These are phyloP conservation scores for Leccinum barrowsii DNA, from an alignment of 768 basidiomycete species.

Conservation along the genomic window DNA sequence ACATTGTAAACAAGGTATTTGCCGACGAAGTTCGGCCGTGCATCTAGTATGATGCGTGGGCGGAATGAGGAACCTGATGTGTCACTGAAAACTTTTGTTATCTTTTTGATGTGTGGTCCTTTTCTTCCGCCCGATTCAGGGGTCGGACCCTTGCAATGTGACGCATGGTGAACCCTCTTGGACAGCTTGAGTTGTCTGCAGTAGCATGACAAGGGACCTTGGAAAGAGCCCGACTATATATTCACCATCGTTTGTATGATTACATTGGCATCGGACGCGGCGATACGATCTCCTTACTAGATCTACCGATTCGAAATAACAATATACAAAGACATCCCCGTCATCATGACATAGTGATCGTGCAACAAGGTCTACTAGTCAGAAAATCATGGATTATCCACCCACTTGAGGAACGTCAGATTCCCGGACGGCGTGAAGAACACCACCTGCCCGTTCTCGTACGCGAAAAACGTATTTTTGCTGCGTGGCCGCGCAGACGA, in stretches of 20 bases:
- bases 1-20: no score
- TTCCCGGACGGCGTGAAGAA: not conserved
- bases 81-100: slow-evolving; percentile 2
- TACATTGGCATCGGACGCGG: no score
- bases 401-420: no score
- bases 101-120: not conserved
- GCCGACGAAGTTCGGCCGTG: no score
- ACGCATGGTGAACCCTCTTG: not conserved
- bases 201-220: not conserved
- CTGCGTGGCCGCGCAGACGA: not conserved
- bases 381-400: no score
- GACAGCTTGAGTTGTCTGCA: not conserved
- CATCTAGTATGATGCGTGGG: not conserved
- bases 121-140: not conserved
- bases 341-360: no score
- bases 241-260: no score
- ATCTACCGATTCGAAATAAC: no score
- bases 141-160: slow-evolving; percentile 1
- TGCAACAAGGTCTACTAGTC: no score
- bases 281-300: no score
- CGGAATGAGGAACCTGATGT: slow-evolving; percentile 12
- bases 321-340: no score
- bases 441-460: slow-evolving; percentile 5
- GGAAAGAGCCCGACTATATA: not conserved
- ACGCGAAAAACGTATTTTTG: slow-evolving; percentile 8